Evolutionary conservation across 129 eudicot species (phyloP).

Genomic region (Oenanthe sinensis): DNA sequence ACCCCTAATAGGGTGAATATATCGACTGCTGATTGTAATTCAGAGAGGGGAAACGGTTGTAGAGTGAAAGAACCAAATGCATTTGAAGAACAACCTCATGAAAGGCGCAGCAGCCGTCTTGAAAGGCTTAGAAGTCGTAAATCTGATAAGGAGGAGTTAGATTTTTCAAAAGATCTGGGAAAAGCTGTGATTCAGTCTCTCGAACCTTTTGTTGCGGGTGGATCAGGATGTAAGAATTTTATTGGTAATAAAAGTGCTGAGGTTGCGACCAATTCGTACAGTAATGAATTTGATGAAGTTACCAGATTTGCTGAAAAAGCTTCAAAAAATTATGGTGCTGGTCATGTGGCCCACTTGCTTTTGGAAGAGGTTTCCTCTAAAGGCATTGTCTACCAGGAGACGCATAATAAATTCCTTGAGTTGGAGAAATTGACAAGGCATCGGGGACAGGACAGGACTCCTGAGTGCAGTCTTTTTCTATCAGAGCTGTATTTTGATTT

Average conservation of each 20-base stretch:
- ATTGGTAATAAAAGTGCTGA: conserved; percentile 17
- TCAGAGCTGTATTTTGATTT: conserved; percentile 80
- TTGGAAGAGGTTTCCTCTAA: conserved; percentile 55
- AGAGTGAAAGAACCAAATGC: conserved; percentile 28
- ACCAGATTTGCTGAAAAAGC: conserved; percentile 45
- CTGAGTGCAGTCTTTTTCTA: conserved; percentile 87
- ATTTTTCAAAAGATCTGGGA: conserved; percentile 58
- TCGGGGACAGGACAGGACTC: conserved; percentile 54
- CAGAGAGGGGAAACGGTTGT: conserved; percentile 22
- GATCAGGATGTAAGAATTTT: conserved; percentile 29
- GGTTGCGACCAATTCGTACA: conserved; percentile 22
- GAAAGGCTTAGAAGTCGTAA: conserved; percentile 77
- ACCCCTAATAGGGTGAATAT: conserved; percentile 21
- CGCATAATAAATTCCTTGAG: conserved; percentile 51
- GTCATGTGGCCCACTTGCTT: conserved; percentile 74
- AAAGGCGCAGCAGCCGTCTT: conserved; percentile 82
- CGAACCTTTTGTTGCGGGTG: conserved; percentile 44
- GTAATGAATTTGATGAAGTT: conserved; percentile 43
- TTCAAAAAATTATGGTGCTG: conserved; percentile 67
- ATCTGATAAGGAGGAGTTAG: conserved; percentile 79
- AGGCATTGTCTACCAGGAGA: conserved; percentile 42
- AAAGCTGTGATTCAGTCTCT: conserved; percentile 65
- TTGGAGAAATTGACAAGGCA: conserved; percentile 66
- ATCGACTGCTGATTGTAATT: conserved; percentile 28
- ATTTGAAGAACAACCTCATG: conserved; percentile 72